Evolutionary conservation across 1,284 basidiomycete genomes (phyloP).

Genomic region (Ceratobasidium sp.): DNA sequence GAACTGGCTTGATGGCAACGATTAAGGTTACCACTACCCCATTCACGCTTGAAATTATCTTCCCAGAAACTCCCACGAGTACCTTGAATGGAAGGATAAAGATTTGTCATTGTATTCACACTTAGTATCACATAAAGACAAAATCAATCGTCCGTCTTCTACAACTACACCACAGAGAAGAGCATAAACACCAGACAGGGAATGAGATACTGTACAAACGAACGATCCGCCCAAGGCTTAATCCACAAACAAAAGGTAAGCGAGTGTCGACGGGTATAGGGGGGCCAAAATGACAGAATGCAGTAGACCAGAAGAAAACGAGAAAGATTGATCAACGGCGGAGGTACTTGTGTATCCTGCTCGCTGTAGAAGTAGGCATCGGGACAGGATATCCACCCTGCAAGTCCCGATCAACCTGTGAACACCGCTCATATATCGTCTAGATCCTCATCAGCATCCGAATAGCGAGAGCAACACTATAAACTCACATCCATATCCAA

Average conservation of each 20-base stretch:
- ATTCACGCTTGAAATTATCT: slow-evolving; percentile 15
- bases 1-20: slow-evolving; percentile 34
- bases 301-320: background rate
- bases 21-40: slow-evolving; percentile 40
- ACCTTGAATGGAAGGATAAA: background rate
- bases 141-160: background rate
- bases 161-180: slow-evolving; percentile 4
- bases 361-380: slow-evolving; percentile 11
- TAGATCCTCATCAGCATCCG: background rate
- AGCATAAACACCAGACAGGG: background rate
- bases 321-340: slow-evolving; percentile 7
- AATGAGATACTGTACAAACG: background rate
- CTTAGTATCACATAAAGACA: background rate
- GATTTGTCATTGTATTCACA: background rate
- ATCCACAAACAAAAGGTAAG: background rate
- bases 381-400: slow-evolving; percentile 31
- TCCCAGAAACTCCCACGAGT: background rate
- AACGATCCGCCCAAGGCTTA: slow-evolving; percentile 5
- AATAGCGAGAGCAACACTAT: background rate
- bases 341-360: slow-evolving; percentile 14
- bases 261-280: background rate
- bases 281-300: background rate
- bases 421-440: slow-evolving; percentile 35
- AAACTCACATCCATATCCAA: slow-evolving; percentile 37
- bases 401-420: slow-evolving; percentile 21